Conservation (phyloP, 2,329 filamentous ascomycete genomes). For the Tolypocladium cylindrosporum region DNA sequence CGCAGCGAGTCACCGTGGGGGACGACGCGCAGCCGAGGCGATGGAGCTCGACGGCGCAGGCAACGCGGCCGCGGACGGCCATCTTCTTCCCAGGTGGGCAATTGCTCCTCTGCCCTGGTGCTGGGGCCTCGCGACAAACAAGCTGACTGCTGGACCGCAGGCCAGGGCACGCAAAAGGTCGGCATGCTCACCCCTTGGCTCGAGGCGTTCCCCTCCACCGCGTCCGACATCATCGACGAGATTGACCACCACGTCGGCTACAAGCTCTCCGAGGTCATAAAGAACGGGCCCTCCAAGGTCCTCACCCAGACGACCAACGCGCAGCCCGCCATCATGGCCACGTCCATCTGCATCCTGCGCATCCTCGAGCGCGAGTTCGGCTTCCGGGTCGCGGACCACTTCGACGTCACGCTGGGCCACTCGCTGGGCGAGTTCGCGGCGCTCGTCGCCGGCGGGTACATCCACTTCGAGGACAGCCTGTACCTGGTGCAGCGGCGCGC, state of each 20-base stretch:
- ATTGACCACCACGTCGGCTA: constrained; percentile 70
- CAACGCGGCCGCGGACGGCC: constrained; percentile 37
- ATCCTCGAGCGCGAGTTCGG: constrained; percentile 79
- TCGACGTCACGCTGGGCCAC: constrained; percentile 81
- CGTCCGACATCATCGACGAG: constrained; percentile 69
- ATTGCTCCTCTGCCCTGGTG: not conserved
- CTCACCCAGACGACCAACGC: constrained; percentile 80
- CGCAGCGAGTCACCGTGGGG: not conserved
- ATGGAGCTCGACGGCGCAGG: constrained; percentile 18
- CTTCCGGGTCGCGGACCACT: constrained; percentile 59
- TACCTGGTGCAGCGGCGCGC: constrained; percentile 68
- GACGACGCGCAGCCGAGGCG: not conserved
- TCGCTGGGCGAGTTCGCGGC: constrained; percentile 91
- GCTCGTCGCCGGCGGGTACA: constrained; percentile 72
- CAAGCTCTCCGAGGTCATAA: constrained; percentile 68
- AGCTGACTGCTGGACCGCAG: constrained; percentile 31
- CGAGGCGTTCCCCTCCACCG: constrained; percentile 71
- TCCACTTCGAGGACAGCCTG: constrained; percentile 69
- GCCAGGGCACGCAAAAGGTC: constrained; percentile 81
- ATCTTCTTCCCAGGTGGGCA: constrained; percentile 48
- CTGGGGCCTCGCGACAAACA: not conserved
- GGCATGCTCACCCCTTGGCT: constrained; percentile 84
- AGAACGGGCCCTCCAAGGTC: constrained; percentile 63
- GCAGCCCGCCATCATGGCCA: constrained; percentile 94
- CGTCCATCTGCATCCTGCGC: constrained; percentile 78